Evolutionary conservation across 2,329 filamentous ascomycete species (phyloP).

Genomic region (Curvularia spicifera): DNA sequence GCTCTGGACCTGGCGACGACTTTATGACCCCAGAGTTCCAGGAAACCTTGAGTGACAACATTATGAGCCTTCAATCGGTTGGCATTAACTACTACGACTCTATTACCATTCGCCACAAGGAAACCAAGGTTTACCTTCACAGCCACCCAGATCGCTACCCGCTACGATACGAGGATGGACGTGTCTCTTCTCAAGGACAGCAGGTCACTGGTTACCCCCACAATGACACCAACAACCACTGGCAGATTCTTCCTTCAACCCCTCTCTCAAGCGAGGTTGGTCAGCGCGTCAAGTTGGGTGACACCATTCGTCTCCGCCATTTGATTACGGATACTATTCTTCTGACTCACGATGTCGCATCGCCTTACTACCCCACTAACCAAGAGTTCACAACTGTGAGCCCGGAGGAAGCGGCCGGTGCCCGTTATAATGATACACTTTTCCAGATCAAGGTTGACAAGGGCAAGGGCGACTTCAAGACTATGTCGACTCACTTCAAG

Average conservation of each 20-base stretch:
- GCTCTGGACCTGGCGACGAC: slow-evolving; percentile 93
- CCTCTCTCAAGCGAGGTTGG: slow-evolving; percentile 59
- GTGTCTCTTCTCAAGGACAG: slow-evolving; percentile 94
- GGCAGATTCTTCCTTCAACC: slow-evolving; percentile 82
- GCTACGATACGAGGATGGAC: slow-evolving; percentile 93
- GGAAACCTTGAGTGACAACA: slow-evolving; percentile 92
- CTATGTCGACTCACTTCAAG: slow-evolving; percentile 91
- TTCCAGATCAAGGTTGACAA: slow-evolving; percentile 96
- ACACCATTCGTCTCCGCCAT: slow-evolving; percentile 85
- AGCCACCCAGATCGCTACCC: slow-evolving; percentile 90
- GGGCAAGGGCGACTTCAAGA: slow-evolving; percentile 81
- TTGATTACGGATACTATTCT: slow-evolving; percentile 84
- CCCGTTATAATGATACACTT: slow-evolving; percentile 83
- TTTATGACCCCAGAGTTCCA: slow-evolving; percentile 99
- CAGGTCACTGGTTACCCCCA: slow-evolving; percentile 98
- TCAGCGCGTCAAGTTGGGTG: slow-evolving; percentile 78
- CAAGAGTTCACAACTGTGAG: slow-evolving; percentile 93
- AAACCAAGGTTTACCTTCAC: slow-evolving; percentile 95
- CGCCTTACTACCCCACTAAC: slow-evolving; percentile 94
- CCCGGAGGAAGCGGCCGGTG: slow-evolving; percentile 72
- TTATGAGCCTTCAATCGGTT: slow-evolving; percentile 85
- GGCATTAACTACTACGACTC: slow-evolving; percentile 88
- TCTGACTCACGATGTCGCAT: slow-evolving; percentile 94
- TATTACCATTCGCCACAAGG: slow-evolving; percentile 91
- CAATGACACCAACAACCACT: slow-evolving; percentile 99